Percentiles rank a stretch among this genome's conserved stretches.
These are phyloP conservation scores for Glycyrrhiza uralensis DNA, from an alignment of 306 rosid genomes.

Conservation along the genomic window DNA sequence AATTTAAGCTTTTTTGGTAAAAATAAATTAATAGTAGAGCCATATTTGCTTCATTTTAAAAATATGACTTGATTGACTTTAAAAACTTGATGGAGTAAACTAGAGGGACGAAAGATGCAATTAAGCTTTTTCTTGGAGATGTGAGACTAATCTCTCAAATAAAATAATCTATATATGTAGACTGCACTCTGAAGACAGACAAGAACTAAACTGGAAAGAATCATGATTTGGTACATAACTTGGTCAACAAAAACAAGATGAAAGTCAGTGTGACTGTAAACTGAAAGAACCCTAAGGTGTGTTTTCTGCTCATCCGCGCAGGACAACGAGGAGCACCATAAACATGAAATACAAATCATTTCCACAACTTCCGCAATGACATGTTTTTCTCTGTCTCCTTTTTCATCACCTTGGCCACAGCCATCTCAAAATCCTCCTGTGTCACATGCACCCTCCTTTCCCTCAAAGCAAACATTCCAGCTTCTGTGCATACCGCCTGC, in stretches of 20 bases:
- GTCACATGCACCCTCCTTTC: slow-evolving; percentile 96
- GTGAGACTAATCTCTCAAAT: neutral
- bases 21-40: too few species aligned
- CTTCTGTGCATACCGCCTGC: slow-evolving; percentile 99
- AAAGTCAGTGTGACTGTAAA: slow-evolving; percentile 8
- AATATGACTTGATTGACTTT: too few species aligned
- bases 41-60: too few species aligned
- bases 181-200: neutral
- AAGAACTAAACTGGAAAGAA: slow-evolving; percentile 1
- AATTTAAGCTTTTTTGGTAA: too few species aligned
- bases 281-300: neutral
- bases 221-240: slow-evolving; percentile 31
- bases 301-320: slow-evolving; percentile 19
- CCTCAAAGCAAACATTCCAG: slow-evolving; percentile 98
- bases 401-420: slow-evolving; percentile 99
- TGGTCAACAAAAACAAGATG: slow-evolving; percentile 23
- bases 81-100: too few species aligned
- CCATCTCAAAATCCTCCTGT: slow-evolving; percentile 99
- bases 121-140: neutral
- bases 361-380: slow-evolving; percentile 98
- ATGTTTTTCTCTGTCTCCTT: slow-evolving; percentile 92
- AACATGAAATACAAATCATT: slow-evolving; percentile 45
- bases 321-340: slow-evolving; percentile 7
- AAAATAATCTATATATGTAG: neutral
- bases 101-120: too few species aligned